Conservation (phyloP, 2,329 filamentous ascomycete species). For the Pseudonectria buxi region DNA sequence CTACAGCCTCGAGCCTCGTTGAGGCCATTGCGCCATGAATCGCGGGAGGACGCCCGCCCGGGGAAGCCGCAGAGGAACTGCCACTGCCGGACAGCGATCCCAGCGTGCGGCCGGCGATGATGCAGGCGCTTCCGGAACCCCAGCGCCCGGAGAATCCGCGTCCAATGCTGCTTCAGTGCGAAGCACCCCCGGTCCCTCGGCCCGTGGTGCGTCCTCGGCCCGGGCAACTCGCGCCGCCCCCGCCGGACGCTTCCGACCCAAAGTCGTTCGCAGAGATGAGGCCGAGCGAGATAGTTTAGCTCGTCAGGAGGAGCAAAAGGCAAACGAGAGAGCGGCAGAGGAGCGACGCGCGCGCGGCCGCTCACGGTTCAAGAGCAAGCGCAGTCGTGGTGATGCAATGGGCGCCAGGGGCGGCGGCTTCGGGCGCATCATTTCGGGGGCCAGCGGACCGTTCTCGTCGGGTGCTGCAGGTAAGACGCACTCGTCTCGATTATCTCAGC, state of each 20-base stretch:
- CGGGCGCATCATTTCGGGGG: constrained; percentile 27
- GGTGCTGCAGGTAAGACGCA: constrained; percentile 21
- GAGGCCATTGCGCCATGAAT: constrained; percentile 18
- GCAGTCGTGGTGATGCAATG: constrained; percentile 39
- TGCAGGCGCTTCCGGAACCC: constrained; percentile 6
- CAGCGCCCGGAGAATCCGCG: constrained; percentile 10
- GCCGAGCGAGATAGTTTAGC: constrained; percentile 42
- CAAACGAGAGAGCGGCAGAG: constrained; percentile 33
- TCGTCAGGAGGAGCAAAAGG: constrained; percentile 37
- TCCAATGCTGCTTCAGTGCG: constrained; percentile 9
- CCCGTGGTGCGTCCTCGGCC: constrained; percentile 28
- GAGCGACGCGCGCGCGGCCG: constrained; percentile 33
- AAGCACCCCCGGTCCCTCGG: constrained; percentile 18
- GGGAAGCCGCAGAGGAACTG: constrained; percentile 26
- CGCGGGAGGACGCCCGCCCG: constrained; percentile 27
- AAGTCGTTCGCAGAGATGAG: constrained; percentile 43
- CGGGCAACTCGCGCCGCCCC: constrained; percentile 30
- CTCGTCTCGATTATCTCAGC: constrained; percentile 1
- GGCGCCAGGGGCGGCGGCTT: constrained; percentile 31
- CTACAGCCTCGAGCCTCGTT: no score
- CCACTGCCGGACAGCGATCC: constrained; percentile 19
- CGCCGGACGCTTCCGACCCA: constrained; percentile 39
- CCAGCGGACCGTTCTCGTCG: constrained; percentile 35
- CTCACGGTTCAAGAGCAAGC: constrained; percentile 34
- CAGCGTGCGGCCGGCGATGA: constrained; percentile 12